phyloP scores from a whole-genome alignment of 1,139 yeast species.

The Taphrina flavorubra region DNA sequence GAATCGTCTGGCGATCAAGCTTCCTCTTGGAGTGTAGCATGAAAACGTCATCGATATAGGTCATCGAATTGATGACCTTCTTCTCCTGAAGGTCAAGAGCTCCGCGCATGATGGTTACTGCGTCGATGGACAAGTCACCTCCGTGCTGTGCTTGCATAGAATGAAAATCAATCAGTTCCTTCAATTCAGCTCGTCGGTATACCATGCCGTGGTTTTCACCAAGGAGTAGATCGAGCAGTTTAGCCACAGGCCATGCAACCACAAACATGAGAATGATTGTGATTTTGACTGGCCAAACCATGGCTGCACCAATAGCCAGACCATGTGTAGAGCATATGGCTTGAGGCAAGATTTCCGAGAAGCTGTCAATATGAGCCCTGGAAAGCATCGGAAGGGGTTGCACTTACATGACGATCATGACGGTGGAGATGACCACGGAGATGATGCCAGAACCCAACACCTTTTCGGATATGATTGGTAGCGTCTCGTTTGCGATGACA shows the following conservation, averaged over 20 bases:
- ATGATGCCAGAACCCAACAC: slow-evolving; percentile 39
- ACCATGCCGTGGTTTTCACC: slow-evolving; percentile 40
- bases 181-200: slow-evolving; percentile 39
- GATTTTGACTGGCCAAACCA: slow-evolving; percentile 41
- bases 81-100: slow-evolving; percentile 41
- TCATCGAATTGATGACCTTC: slow-evolving; percentile 39
- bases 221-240: slow-evolving; percentile 39
- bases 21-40: slow-evolving; percentile 37
- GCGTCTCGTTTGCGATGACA: slow-evolving; percentile 39
- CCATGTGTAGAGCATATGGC: slow-evolving; percentile 42
- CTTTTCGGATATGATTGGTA: slow-evolving; percentile 42
- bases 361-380: not conserved
- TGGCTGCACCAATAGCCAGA: slow-evolving; percentile 43
- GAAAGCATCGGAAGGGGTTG: not conserved
- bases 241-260: slow-evolving; percentile 41
- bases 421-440: slow-evolving; percentile 41
- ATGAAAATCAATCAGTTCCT: slow-evolving; percentile 39
- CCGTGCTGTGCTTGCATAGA: slow-evolving; percentile 39
- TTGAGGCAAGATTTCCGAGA: slow-evolving; percentile 42
- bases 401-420: slow-evolving; percentile 39
- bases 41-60: slow-evolving; percentile 38
- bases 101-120: slow-evolving; percentile 43
- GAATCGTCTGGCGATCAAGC: slow-evolving; percentile 31
- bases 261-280: slow-evolving; percentile 30
- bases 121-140: slow-evolving; percentile 40